Conservation (phyloP, 2,329 filamentous ascomycete species). For the Ophiobolus disseminans region DNA sequence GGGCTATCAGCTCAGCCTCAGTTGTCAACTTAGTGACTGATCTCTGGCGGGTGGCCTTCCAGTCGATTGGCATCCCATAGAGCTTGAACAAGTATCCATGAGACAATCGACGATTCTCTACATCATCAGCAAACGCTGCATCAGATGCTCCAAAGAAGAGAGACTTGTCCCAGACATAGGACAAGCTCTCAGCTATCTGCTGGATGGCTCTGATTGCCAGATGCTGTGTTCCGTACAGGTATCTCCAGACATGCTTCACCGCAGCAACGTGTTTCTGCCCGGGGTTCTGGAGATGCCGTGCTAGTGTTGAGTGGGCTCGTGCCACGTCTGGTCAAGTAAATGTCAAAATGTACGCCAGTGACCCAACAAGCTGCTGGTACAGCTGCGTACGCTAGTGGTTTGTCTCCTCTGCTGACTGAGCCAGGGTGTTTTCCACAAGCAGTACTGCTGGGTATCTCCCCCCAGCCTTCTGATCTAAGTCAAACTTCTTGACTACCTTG, state of each 20-base stretch:
- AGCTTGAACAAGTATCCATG: too few relatives aligned
- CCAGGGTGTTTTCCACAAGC: slow-evolving; percentile 4
- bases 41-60: too few relatives aligned
- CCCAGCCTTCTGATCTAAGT: not conserved
- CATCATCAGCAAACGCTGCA: not conserved
- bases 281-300: slow-evolving; percentile 7
- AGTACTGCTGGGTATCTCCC: not conserved
- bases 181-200: not conserved
- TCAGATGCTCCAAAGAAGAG: not conserved
- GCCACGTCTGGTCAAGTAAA: slow-evolving; percentile 15
- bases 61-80: too few relatives aligned
- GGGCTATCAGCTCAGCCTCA: not conserved
- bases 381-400: slow-evolving; percentile 6
- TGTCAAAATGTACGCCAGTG: slow-evolving; percentile 12
- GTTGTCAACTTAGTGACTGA: too few relatives aligned
- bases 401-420: not conserved
- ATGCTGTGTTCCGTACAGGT: not conserved
- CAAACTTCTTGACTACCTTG: not conserved
- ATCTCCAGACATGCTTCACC: not conserved
- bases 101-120: not conserved
- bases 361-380: slow-evolving; percentile 20
- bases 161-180: not conserved
- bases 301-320: slow-evolving; percentile 4
- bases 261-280: not conserved
- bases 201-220: not conserved